Evolutionary conservation across 2,329 filamentous ascomycete genomes (phyloP).

Genomic region (Fusarium sp.): DNA sequence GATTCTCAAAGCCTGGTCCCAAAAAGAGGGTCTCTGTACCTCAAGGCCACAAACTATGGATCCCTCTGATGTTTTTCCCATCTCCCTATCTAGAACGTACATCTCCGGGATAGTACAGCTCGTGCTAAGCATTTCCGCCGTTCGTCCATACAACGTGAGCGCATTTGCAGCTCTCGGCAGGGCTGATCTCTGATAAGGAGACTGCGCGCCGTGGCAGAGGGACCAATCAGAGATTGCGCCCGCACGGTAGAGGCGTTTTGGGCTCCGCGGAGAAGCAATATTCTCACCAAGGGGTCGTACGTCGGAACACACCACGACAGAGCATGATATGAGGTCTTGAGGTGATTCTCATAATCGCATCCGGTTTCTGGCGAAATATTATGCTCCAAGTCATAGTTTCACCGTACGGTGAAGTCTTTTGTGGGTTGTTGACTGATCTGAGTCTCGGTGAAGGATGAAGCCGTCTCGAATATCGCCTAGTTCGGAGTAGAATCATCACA

Average conservation of each 20-base stretch:
- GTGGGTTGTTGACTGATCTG: constrained; percentile 17
- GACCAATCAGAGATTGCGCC: constrained; percentile 35
- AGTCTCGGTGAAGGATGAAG: constrained; percentile 26
- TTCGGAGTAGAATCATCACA: not conserved
- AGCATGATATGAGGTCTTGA: constrained; percentile 26
- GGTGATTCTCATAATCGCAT: constrained; percentile 19
- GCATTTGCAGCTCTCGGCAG: constrained; percentile 16
- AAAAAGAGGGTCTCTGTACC: constrained; percentile 26
- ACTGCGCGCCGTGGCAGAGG: not conserved
- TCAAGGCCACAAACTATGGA: constrained; percentile 21
- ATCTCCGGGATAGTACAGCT: constrained; percentile 37
- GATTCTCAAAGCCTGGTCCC: constrained; percentile 13
- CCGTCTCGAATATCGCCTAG: constrained; percentile 1
- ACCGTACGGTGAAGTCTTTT: constrained; percentile 9
- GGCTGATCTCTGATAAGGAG: constrained; percentile 43
- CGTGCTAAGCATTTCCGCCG: constrained; percentile 38
- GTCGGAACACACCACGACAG: constrained; percentile 35
- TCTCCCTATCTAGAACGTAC: constrained; percentile 36
- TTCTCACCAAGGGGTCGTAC: constrained; percentile 32
- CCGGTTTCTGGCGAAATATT: constrained; percentile 15
- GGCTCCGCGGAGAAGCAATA: constrained; percentile 40
- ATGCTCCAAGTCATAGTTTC: not conserved
- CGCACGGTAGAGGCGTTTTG: not conserved
- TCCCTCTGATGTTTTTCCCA: constrained; percentile 21
- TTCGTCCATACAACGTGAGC: constrained; percentile 15